These are phyloP conservation scores for Fusarium sp. DNA, from an alignment of 2,329 filamentous ascomycete genomes.

Conservation along the genomic window DNA sequence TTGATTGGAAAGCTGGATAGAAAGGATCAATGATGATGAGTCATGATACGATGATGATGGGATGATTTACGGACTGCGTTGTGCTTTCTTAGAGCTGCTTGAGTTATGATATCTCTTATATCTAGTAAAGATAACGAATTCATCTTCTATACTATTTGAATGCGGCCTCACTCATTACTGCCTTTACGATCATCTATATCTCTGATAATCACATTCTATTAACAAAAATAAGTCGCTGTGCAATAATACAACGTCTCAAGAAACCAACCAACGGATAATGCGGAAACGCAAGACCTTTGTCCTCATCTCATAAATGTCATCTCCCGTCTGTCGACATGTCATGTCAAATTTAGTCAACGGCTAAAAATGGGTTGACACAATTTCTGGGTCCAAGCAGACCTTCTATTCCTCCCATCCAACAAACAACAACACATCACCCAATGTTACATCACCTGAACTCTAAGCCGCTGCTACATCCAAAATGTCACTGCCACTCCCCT, in stretches of 20 bases:
- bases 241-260: rapidly evolving
- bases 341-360: neutral
- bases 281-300: rapidly evolving
- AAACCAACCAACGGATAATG: rapidly evolving
- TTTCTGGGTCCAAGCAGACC: neutral
- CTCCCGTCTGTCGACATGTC: neutral
- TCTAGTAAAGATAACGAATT: neutral
- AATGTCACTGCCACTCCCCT: conserved; percentile 2
- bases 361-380: neutral
- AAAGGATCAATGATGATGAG: conserved; percentile 24
- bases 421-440: neutral
- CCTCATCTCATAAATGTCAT: rapidly evolving
- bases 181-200: rapidly evolving
- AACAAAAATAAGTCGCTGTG: neutral
- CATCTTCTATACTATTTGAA: rapidly evolving
- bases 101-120: neutral
- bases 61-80: neutral
- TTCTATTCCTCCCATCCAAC: neutral
- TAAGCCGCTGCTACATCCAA: neutral
- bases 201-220: rapidly evolving
- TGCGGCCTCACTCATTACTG: rapidly evolving
- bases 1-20: conserved; percentile 48
- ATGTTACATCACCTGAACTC: rapidly evolving
- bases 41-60: neutral
- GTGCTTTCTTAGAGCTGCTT: neutral